These are phyloP conservation scores for Wallacemonas sp. DNA, from an alignment of 208 protist species.

Conservation along the genomic window DNA sequence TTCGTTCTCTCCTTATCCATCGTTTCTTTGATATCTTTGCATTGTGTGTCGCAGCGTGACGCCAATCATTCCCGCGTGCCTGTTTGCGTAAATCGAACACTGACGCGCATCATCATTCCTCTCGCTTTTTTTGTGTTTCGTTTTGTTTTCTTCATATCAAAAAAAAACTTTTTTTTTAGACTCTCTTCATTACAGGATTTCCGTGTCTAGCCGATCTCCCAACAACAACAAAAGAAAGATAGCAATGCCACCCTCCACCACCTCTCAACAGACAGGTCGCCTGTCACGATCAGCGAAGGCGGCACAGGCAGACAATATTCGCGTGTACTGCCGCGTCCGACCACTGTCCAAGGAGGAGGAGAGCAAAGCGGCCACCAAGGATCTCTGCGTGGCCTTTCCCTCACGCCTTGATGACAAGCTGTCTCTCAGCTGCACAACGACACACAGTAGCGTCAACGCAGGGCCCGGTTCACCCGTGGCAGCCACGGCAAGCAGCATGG, in stretches of 20 bases:
- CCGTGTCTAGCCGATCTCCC: too few relatives aligned
- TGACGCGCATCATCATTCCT: too few relatives aligned
- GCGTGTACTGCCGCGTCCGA: conserved; percentile 53
- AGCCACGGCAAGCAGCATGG: not conserved
- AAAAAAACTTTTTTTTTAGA: too few relatives aligned
- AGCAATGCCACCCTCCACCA: not conserved
- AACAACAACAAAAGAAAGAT: too few relatives aligned
- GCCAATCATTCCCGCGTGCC: too few relatives aligned
- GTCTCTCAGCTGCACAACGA: conserved; percentile 20
- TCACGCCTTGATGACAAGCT: conserved; percentile 6
- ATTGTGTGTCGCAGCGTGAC: too few relatives aligned
- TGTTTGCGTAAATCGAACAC: too few relatives aligned
- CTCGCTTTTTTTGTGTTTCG: conserved; percentile 6
- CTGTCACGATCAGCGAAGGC: conserved; percentile 3
- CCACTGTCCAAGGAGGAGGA: conserved; percentile 35
- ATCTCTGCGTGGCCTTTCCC: conserved; percentile 23
- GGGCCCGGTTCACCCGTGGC: too few relatives aligned
- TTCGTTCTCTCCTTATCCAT: too few relatives aligned
- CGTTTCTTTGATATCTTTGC: too few relatives aligned
- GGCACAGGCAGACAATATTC: conserved; percentile 34
- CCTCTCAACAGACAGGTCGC: not conserved
- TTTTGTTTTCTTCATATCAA: conserved; percentile 1
- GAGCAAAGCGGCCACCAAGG: conserved; percentile 3
- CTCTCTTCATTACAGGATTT: too few relatives aligned
- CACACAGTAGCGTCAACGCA: too few relatives aligned